Percentiles rank a stretch among this genome's conserved stretches.
Conservation (phyloP, 192 early-diverging fungal genomes). For the Helicostylum pulchrum region DNA sequence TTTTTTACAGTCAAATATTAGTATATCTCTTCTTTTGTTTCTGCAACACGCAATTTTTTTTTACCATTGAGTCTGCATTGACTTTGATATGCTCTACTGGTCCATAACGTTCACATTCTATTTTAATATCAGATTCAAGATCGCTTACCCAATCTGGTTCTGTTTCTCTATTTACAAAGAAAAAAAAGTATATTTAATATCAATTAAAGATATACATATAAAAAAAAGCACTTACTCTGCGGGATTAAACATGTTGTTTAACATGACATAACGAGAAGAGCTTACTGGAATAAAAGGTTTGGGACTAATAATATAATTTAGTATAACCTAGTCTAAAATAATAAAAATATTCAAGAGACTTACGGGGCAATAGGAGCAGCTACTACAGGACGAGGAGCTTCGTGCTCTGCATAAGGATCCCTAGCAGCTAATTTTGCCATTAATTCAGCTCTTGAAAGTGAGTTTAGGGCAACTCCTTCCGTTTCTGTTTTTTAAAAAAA, state of each 20-base stretch:
- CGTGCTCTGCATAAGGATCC: slow-evolving; percentile 44
- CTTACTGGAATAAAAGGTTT: slow-evolving; percentile 45
- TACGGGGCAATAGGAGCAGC: slow-evolving; percentile 11
- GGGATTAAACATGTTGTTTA: slow-evolving; percentile 89
- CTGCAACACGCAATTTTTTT: background rate
- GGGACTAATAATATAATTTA: slow-evolving; percentile 29
- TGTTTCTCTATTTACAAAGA: slow-evolving; percentile 57
- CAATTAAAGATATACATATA: background rate
- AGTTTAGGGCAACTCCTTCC: slow-evolving; percentile 63
- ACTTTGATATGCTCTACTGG: slow-evolving; percentile 71
- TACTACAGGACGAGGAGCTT: slow-evolving; percentile 18
- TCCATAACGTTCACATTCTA: slow-evolving; percentile 81
- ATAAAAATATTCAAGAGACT: background rate
- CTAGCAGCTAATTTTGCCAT: slow-evolving; percentile 80
- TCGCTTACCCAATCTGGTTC: slow-evolving; percentile 83
- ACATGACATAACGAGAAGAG: slow-evolving; percentile 62
- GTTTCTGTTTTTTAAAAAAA: slow-evolving; percentile 37
- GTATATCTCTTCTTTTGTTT: too few species aligned
- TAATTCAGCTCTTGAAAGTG: slow-evolving; percentile 67
- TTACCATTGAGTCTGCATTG: slow-evolving; percentile 58
- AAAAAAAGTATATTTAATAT: background rate
- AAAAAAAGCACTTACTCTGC: slow-evolving; percentile 57
- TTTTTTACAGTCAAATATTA: background rate
- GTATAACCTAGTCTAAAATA: background rate
- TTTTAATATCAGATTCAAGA: slow-evolving; percentile 78